Percentiles rank a stretch among this genome's conserved stretches.
These are phyloP conservation scores for Agrocybe pediades DNA, from an alignment of 768 basidiomycete species.

Conservation along the genomic window DNA sequence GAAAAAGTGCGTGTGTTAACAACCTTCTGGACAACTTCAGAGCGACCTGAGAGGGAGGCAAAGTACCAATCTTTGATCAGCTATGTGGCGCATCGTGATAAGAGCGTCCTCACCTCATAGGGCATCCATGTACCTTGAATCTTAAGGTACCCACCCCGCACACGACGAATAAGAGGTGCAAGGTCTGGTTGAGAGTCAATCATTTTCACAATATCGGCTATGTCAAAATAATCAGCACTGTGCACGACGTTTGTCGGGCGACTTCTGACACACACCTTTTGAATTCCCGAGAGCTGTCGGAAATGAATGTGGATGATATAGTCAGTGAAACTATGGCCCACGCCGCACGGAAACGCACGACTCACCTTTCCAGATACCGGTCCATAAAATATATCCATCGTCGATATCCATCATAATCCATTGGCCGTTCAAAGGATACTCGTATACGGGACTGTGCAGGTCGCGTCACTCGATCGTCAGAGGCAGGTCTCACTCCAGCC, in stretches of 20 bases:
- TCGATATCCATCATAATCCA: conserved; percentile 98
- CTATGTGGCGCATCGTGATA: conserved; percentile 13
- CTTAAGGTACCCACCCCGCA: conserved; percentile 87
- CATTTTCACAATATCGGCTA: conserved; percentile 92
- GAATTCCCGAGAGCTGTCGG: conserved; percentile 77
- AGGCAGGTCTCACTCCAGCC: neutral
- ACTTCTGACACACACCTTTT: conserved; percentile 57
- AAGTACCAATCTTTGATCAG: conserved; percentile 11
- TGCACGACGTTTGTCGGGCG: conserved; percentile 1
- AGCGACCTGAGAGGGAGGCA: conserved; percentile 56
- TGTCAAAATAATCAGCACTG: conserved; percentile 4
- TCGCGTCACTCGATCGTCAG: neutral
- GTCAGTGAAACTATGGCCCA: neutral
- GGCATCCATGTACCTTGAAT: conserved; percentile 96
- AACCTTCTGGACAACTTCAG: conserved; percentile 79
- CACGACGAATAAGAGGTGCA: conserved; percentile 77
- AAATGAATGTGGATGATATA: conserved; percentile 7
- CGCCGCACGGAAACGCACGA: neutral
- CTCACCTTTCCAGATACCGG: conserved; percentile 91
- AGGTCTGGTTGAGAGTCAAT: conserved; percentile 90
- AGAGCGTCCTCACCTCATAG: conserved; percentile 63
- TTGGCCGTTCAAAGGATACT: conserved; percentile 86
- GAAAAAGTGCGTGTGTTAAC: conserved; percentile 25
- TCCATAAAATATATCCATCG: conserved; percentile 91
- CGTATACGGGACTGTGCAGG: conserved; percentile 73